Percentiles rank a stretch among this genome's conserved stretches.
Evolutionary conservation across 306 rosid genomes (phyloP).

Genomic region (Cucumis melo): DNA sequence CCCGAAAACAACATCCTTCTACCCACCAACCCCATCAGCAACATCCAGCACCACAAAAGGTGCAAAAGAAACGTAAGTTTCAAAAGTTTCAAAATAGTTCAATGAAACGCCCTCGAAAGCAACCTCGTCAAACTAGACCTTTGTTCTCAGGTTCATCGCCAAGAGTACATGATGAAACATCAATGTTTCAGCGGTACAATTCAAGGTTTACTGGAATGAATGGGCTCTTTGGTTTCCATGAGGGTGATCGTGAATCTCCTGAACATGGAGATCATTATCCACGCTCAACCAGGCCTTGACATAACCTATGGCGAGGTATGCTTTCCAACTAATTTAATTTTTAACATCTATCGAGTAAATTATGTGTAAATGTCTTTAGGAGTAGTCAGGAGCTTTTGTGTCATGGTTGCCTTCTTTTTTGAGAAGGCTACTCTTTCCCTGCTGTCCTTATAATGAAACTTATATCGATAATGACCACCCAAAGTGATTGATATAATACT

Average conservation of each 20-base stretch:
- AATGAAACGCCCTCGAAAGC: neutral
- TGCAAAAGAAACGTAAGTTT: neutral
- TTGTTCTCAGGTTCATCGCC: neutral
- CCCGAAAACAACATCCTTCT: neutral
- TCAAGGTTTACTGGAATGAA: neutral
- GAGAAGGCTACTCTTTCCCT: neutral
- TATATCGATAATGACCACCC: neutral
- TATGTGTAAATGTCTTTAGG: too few species aligned
- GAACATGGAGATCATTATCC: neutral
- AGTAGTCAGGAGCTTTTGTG: neutral
- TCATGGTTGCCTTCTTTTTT: neutral
- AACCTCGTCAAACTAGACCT: neutral
- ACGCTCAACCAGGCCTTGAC: neutral
- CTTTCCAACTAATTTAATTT: neutral
- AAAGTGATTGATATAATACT: neutral
- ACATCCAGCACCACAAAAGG: neutral
- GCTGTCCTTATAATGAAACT: neutral
- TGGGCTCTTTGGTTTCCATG: neutral
- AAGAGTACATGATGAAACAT: neutral
- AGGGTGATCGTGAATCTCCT: neutral
- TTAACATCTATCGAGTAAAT: too few species aligned
- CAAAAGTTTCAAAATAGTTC: neutral
- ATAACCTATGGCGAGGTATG: neutral
- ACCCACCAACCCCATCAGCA: neutral
- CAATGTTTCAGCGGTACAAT: neutral